These are phyloP conservation scores for Fusarium sp. DNA, from an alignment of 2,329 filamentous ascomycete species.

Conservation along the genomic window DNA sequence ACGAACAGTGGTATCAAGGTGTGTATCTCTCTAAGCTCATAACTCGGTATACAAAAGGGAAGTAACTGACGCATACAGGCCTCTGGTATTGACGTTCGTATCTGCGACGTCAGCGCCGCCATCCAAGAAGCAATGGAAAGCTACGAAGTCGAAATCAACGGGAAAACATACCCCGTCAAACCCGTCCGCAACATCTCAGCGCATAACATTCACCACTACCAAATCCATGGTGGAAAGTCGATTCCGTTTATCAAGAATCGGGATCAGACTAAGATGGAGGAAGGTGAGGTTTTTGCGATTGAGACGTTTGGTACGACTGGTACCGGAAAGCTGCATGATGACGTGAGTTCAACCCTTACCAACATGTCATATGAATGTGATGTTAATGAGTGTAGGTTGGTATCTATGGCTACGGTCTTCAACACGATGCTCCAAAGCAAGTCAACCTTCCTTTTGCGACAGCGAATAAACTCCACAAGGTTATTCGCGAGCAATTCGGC, in stretches of 20 bases:
- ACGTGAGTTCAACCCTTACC: conserved; percentile 61
- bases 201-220: conserved; percentile 86
- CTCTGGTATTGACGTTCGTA: conserved; percentile 87
- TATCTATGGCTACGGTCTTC: conserved; percentile 63
- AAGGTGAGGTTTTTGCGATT: conserved; percentile 91
- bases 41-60: no score
- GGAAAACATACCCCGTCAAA: conserved; percentile 81
- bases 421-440: conserved; percentile 51
- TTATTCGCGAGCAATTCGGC: conserved; percentile 71
- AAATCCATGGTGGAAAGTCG: conserved; percentile 88
- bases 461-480: conserved; percentile 67
- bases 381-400: conserved; percentile 51
- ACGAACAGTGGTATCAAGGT: conserved; percentile 84
- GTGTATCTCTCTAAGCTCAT: background rate
- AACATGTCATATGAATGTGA: rapidly evolving
- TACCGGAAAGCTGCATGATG: conserved; percentile 81
- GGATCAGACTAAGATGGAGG: conserved; percentile 93
- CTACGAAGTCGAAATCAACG: conserved; percentile 84
- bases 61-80: conserved; percentile 27
- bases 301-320: conserved; percentile 94
- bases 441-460: conserved; percentile 58
- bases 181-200: conserved; percentile 84
- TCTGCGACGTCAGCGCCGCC: conserved; percentile 81
- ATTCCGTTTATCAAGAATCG: conserved; percentile 88
- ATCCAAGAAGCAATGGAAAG: conserved; percentile 93